Conservation (phyloP, 768 basidiomycete species). For the Russula griseocarnosa region DNA sequence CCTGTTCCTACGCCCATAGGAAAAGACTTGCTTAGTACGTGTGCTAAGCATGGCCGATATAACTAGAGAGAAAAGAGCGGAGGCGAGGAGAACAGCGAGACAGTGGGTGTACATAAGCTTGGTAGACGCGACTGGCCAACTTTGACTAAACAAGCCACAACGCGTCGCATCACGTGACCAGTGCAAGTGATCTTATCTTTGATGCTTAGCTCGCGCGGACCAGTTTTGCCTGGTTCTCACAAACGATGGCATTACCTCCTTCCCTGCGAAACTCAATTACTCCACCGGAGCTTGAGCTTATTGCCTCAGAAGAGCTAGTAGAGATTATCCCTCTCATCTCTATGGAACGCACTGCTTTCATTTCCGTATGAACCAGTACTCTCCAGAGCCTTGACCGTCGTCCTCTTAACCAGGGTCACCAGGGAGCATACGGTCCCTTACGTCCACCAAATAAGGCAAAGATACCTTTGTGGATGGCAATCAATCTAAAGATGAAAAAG, state of each 20-base stretch:
- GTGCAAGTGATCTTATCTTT: not conserved
- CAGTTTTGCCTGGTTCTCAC: not conserved
- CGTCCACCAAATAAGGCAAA: constrained; percentile 78
- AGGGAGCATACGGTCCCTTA: constrained; percentile 94
- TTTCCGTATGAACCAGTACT: constrained; percentile 56
- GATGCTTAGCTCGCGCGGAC: too few relatives aligned
- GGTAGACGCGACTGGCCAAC: constrained; percentile 10
- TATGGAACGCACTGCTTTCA: constrained; percentile 89
- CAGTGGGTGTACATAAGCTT: too few relatives aligned
- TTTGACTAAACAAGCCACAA: constrained; percentile 27
- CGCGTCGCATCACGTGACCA: constrained; percentile 35
- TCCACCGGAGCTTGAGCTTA: constrained; percentile 82
- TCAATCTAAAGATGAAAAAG: constrained; percentile 89
- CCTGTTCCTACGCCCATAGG: constrained; percentile 60
- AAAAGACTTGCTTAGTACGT: constrained; percentile 60
- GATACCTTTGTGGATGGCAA: constrained; percentile 96
- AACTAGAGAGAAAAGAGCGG: not conserved
- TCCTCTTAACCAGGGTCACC: constrained; percentile 3
- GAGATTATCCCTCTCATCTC: constrained; percentile 85
- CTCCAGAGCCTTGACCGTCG: not conserved
- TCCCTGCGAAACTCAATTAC: constrained; percentile 67
- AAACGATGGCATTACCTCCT: constrained; percentile 70
- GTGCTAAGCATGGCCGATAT: constrained; percentile 48
- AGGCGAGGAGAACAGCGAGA: not conserved
- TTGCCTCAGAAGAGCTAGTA: constrained; percentile 79